Evolutionary conservation across 257 asterid species (phyloP).

Genomic region (Solanum phureja): DNA sequence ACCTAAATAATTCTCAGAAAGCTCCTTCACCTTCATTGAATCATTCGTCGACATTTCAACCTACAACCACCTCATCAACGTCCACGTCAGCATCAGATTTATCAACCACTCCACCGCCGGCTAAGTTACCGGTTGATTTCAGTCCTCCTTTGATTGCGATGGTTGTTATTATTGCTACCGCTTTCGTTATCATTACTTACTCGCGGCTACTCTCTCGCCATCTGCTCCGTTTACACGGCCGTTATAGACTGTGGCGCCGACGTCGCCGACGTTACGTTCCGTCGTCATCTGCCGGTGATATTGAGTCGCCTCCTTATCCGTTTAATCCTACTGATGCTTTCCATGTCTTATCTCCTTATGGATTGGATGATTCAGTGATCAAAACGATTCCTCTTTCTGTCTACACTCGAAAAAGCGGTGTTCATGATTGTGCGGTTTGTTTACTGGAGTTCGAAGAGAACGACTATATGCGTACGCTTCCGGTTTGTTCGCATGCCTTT

Average conservation of each 20-base stretch:
- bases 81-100: conserved; percentile 12
- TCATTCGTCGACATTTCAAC: conserved; percentile 1
- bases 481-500: conserved; percentile 71
- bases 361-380: conserved; percentile 78
- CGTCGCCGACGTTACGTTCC: conserved; percentile 59
- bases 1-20: not conserved
- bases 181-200: conserved; percentile 77
- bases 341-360: conserved; percentile 75
- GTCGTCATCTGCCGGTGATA: conserved; percentile 72
- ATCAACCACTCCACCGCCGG: conserved; percentile 29
- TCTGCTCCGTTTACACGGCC: conserved; percentile 48
- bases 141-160: conserved; percentile 92
- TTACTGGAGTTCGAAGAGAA: conserved; percentile 68
- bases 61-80: not conserved
- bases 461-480: conserved; percentile 86
- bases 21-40: not conserved
- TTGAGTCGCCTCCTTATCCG: conserved; percentile 66
- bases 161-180: conserved; percentile 77
- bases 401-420: conserved; percentile 44
- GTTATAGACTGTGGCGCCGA: conserved; percentile 59
- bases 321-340: conserved; percentile 54
- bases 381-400: conserved; percentile 78
- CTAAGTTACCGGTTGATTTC: conserved; percentile 62
- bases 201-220: conserved; percentile 84
- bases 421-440: conserved; percentile 82